Evolutionary conservation across 2,329 filamentous ascomycete genomes (phyloP), one percentile per base, ranked within the genome.

Genomic region (Fusarium heterosporum): DNA sequence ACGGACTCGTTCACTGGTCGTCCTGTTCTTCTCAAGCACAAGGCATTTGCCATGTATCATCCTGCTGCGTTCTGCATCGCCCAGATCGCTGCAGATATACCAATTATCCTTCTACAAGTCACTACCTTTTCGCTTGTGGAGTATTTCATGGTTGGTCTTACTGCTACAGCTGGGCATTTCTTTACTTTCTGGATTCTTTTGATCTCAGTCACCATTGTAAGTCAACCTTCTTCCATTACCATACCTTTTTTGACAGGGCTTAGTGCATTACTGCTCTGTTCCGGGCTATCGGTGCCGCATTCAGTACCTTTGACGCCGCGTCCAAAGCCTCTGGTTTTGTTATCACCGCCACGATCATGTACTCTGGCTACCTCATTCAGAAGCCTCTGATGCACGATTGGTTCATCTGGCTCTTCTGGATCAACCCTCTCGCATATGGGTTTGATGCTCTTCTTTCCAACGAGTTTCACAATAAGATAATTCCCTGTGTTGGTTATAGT

Each of bases 361-460:
- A 90, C 74, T 87, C 83, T 5, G 89, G 89, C 14, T 90, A 88
- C 74, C 81, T 89, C 72, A 89, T 90, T 56, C 82, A 82, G 6
- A 86, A 87, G 25, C 82, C 82, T 22, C 79, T 86, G 61, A 89
- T 90, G 87, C 85, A 87, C 39, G 83, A 84, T 0, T 90, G 87
- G 86, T 84, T 90, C 25, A 77, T 80, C 4, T 90, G 88, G 88
- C 74, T 90, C 4, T 88, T 83, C 62, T 89, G 87, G 85, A 84
- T 90, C 22, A 84, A 90, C 64, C 90, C 90, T 0, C 78, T 93
- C 4, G 86, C 90, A 1, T 93, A 92, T 58, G 88, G 83, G 0
- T 93, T 92, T 57, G 88, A 92, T 66, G 85, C 85, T 0, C 75
- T 93, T 0, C 81, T 93, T 72, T 81, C 88, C 1, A 93, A 93